These are phyloP conservation scores for Pisolithus albus DNA, from an alignment of 768 basidiomycete genomes.

Conservation along the genomic window DNA sequence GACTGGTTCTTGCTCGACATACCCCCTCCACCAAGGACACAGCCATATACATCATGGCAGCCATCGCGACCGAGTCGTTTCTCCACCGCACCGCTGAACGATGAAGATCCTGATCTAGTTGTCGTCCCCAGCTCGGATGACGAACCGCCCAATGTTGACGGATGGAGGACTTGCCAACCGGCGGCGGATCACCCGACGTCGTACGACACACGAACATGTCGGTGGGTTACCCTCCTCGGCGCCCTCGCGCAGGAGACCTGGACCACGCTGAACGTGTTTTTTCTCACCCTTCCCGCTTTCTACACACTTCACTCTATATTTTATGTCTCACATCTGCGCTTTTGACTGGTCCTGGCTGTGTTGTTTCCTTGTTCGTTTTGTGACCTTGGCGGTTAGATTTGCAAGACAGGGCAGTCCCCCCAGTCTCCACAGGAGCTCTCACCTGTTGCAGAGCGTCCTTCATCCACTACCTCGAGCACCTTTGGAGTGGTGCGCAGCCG, in stretches of 20 bases:
- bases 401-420: constrained; percentile 11
- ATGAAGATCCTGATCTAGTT: constrained; percentile 42
- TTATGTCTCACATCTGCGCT: not conserved
- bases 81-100: constrained; percentile 10
- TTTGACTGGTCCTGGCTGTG: not conserved
- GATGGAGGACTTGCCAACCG: constrained; percentile 49
- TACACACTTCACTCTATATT: not conserved
- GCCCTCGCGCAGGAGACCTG: constrained; percentile 23
- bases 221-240: constrained; percentile 30
- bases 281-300: constrained; percentile 2
- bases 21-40: constrained; percentile 52
- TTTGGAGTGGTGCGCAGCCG: constrained; percentile 51
- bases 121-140: constrained; percentile 42
- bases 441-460: constrained; percentile 42
- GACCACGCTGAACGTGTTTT: constrained; percentile 21
- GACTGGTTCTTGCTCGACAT: constrained; percentile 92
- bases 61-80: constrained; percentile 13
- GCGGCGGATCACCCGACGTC: constrained; percentile 44
- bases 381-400: constrained; percentile 17
- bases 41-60: constrained; percentile 25
- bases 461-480: constrained; percentile 26
- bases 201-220: constrained; percentile 47
- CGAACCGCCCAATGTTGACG: constrained; percentile 38
- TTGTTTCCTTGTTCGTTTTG: not conserved
- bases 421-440: constrained; percentile 34